Percentiles rank a stretch among this genome's conserved stretches.
Conservation (phyloP, 371 early-diverging fungal species). For the Lichtheimia hyalospora region DNA sequence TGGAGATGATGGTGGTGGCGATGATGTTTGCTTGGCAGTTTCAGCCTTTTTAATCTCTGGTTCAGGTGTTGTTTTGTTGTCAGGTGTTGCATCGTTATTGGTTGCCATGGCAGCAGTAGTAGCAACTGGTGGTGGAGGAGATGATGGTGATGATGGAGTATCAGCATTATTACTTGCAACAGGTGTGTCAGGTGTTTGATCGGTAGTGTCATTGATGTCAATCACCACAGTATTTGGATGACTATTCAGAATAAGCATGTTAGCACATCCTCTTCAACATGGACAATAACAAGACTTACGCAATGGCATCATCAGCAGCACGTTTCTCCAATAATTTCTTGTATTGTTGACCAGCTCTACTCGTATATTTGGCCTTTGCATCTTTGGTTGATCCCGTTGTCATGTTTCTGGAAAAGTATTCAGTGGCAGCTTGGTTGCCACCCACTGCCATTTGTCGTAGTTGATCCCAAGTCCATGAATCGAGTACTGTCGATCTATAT, state of each 20-base stretch:
- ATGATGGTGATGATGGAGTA: conserved; percentile 6
- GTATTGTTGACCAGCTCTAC: conserved; percentile 77
- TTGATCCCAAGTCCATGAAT: conserved; percentile 95
- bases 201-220: conserved; percentile 21
- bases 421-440: conserved; percentile 78
- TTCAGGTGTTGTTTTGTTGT: too few relatives aligned
- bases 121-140: neutral
- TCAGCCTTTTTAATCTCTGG: too few relatives aligned
- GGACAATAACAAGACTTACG: conserved; percentile 34
- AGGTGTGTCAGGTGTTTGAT: conserved; percentile 10
- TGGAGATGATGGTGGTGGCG: too few relatives aligned
- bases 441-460: conserved; percentile 92
- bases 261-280: neutral
- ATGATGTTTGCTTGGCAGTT: too few relatives aligned
- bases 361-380: conserved; percentile 82
- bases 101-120: neutral
- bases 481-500: conserved; percentile 80
- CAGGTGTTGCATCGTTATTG: neutral
- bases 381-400: conserved; percentile 61
- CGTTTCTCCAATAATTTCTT: conserved; percentile 79
- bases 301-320: conserved; percentile 74
- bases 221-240: conserved; percentile 38
- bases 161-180: neutral
- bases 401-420: conserved; percentile 74
- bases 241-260: conserved; percentile 10